Conservation (phyloP, 352 stramenopile species). For the Thalassiosira mediterranea region DNA sequence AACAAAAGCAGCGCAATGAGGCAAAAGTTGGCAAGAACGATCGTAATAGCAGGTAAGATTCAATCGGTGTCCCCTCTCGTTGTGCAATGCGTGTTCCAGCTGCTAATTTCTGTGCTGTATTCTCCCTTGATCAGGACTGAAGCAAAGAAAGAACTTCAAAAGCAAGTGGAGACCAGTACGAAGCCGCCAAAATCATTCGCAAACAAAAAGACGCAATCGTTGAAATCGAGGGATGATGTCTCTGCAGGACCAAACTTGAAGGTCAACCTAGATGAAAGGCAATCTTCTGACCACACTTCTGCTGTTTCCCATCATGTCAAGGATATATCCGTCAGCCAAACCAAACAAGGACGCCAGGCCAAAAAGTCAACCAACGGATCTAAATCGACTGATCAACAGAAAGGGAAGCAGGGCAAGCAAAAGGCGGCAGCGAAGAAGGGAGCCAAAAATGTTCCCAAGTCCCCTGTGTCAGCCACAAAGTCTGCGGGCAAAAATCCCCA, state of each 20-base stretch:
- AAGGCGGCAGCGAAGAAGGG: conserved; percentile 15
- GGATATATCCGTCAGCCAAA: conserved; percentile 18
- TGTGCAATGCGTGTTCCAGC: too few species aligned
- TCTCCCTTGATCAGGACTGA: conserved; percentile 9
- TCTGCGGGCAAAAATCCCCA: conserved; percentile 18
- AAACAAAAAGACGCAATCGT: too few species aligned
- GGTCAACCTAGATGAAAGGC: too few species aligned
- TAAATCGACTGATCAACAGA: conserved; percentile 17
- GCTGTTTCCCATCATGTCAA: too few species aligned
- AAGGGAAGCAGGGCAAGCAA: conserved; percentile 46
- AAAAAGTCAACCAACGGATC: conserved; percentile 36
- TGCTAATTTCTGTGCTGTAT: too few species aligned
- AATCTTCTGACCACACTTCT: too few species aligned
- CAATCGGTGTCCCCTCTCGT: too few species aligned
- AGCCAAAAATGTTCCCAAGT: conserved; percentile 20
- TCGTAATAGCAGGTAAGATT: too few species aligned
- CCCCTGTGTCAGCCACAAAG: conserved; percentile 9
- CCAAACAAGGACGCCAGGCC: conserved; percentile 20
- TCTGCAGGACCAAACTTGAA: too few species aligned
- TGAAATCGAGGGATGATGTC: too few species aligned
- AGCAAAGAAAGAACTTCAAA: conserved; percentile 21
- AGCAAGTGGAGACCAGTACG: conserved; percentile 16
- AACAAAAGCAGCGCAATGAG: conserved; percentile 35
- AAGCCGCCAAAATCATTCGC: too few species aligned
- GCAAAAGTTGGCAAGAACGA: conserved; percentile 30